Evolutionary conservation across 495 filamentous ascomycete genomes (phyloP), one percentile per base, ranked within the genome.

Genomic region (Staphylotrichum longicolle): DNA sequence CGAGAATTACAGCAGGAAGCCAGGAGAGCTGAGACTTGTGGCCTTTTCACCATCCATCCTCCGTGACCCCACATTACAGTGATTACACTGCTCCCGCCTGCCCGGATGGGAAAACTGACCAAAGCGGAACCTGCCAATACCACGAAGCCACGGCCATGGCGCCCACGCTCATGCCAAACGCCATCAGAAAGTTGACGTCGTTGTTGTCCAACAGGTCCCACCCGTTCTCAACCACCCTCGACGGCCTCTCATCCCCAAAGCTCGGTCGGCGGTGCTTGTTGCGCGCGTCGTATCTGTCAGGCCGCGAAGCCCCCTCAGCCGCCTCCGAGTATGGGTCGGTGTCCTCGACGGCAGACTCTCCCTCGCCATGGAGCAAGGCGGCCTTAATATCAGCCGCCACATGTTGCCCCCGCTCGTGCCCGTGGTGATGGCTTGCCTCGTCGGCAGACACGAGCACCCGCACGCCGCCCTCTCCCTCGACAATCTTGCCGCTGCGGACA

Each of bases 151-250:
- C 72, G 0, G 77, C 79, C 85, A 98, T 96, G 7, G 86, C 90
- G 5, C 85, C 84, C 12, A 91, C 41, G 69, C 90, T 97, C 85
- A 95, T 94, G 0, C 75, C 72, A 8, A 83, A 76, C 0, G 93
- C 93, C 93, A 96, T 97, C 33, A 91, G 68, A 30, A 96, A 78
- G 70, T 98, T 98, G 60, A 98, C 92, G 33, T 85, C 88, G 70
- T 98, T 98, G 66, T 98, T 98, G 70, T 94, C 91, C 62, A 97
- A 75, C 66, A 94, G 69, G 63, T 95, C 90, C 68, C 75, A 77
- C 7, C 90, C 93, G 57, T 78, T 88, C 68, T 88, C 90, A 0
- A 91, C 75, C 35, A 86, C 82, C 11, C 91, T 80, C 59, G 88
- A 92, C 64, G 86, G 84, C 64, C 83, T 84, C 44, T 75, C 76